Conservation (phyloP, 2,329 filamentous ascomycete genomes). For the Sporothrix humicola region DNA sequence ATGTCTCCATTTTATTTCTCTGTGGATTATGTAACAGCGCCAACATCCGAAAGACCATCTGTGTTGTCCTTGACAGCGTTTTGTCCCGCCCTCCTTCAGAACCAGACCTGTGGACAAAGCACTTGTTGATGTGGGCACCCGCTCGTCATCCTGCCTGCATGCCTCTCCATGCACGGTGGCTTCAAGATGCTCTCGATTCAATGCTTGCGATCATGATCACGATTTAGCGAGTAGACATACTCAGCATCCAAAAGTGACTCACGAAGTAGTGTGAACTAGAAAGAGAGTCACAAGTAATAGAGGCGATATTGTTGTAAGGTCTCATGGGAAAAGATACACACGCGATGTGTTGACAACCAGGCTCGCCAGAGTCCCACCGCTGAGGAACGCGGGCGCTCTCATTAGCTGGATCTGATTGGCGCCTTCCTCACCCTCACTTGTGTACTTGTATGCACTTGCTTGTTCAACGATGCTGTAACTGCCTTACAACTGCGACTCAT, state of each 20-base stretch:
- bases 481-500: neutral
- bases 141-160: conserved; percentile 32
- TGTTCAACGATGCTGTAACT: neutral
- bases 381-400: conserved; percentile 20
- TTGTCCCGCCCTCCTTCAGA: neutral
- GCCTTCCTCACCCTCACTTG: conserved; percentile 10
- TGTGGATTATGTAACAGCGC: conserved; percentile 20
- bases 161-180: neutral
- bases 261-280: too few relatives aligned
- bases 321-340: neutral
- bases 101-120: neutral
- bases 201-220: neutral
- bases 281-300: too few relatives aligned
- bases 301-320: too few relatives aligned
- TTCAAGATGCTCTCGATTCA: neutral
- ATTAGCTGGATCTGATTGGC: conserved; percentile 31
- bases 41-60: neutral
- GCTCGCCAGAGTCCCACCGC: neutral
- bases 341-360: neutral
- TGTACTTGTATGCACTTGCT: conserved; percentile 9
- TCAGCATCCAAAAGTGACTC: too few relatives aligned
- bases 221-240: neutral
- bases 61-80: conserved; percentile 1
- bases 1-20: neutral
- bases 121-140: neutral